Percentiles rank a stretch among this genome's conserved stretches.
phyloP scores from a whole-genome alignment of 495 filamentous ascomycete species.

The Aspergillus bertholletiae region DNA sequence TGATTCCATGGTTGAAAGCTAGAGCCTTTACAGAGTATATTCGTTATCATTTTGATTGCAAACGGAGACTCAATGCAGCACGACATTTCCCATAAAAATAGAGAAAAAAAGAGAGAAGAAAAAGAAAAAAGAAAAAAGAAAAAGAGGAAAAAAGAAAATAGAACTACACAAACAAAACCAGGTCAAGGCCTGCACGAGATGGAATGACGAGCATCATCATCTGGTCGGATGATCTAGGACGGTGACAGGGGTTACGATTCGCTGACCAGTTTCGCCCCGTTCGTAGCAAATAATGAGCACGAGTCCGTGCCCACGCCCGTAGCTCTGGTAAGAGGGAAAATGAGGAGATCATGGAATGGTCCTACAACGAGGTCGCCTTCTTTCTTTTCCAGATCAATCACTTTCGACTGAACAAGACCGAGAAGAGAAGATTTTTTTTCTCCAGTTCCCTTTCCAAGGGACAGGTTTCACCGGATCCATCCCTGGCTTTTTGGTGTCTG shows the following conservation, averaged over 20 bases:
- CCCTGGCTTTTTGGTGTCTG: background rate
- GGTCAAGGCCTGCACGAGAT: no score
- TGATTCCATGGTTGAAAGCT: no score
- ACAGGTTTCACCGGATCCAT: background rate
- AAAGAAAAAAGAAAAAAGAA: no score
- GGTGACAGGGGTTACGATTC: constrained; percentile 11
- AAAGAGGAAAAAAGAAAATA: background rate
- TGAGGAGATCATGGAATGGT: background rate
- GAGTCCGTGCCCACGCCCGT: background rate
- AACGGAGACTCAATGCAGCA: no score
- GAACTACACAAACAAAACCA: background rate
- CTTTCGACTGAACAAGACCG: background rate
- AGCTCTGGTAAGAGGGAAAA: background rate
- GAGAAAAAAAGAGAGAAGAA: no score
- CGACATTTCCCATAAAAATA: no score
- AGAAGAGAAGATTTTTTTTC: background rate
- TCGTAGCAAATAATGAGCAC: constrained; percentile 2
- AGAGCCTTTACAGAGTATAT: no score
- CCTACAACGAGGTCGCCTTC: no score
- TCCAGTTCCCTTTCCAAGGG: background rate
- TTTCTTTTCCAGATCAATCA: background rate
- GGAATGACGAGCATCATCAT: constrained; percentile 5
- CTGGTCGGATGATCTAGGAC: constrained; percentile 14
- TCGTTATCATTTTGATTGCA: no score
- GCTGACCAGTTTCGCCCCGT: constrained; percentile 4